phyloP scores from a whole-genome alignment of 2,329 filamentous ascomycete genomes.

The Aspergillus ochraceoroseus region DNA sequence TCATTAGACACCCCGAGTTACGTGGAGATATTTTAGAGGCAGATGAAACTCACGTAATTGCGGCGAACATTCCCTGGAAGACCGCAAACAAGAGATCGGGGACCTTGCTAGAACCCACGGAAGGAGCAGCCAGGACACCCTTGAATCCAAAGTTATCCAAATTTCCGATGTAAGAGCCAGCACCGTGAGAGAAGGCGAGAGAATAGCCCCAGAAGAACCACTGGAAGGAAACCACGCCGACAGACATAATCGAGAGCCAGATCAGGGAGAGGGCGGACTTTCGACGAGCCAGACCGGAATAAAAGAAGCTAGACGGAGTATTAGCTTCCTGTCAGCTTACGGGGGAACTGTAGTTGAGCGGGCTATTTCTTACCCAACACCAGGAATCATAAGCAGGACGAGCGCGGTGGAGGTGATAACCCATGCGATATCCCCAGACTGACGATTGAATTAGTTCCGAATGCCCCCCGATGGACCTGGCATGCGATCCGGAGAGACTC shows the following conservation, averaged over 20 bases:
- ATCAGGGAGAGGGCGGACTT: conserved; percentile 85
- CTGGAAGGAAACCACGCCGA: conserved; percentile 75
- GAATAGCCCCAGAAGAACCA: conserved; percentile 97
- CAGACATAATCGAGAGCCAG: conserved; percentile 77
- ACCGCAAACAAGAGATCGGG: conserved; percentile 81
- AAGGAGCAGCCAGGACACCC: conserved; percentile 68
- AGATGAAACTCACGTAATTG: conserved; percentile 67
- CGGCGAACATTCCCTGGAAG: conserved; percentile 59
- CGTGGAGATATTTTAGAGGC: not conserved
- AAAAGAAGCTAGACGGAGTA: conserved; percentile 65
- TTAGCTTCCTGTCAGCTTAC: conserved; percentile 12
- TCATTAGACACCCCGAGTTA: conserved; percentile 13
- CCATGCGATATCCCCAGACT: conserved; percentile 80
- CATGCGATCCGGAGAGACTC: not conserved
- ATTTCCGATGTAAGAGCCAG: conserved; percentile 70
- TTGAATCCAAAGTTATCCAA: conserved; percentile 74
- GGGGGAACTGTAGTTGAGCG: not conserved
- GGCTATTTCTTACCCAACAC: conserved; percentile 61
- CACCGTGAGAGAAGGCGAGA: conserved; percentile 72
- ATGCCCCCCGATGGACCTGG: no score
- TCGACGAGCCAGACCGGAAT: conserved; percentile 80
- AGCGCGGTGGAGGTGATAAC: conserved; percentile 70
- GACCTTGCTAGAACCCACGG: conserved; percentile 65
- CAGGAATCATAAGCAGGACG: conserved; percentile 87
- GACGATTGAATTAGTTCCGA: conserved; percentile 16